Percentiles rank a stretch among this genome's conserved stretches.
Conservation (phyloP, 1,284 basidiomycete species). For the Malassezia equina region DNA sequence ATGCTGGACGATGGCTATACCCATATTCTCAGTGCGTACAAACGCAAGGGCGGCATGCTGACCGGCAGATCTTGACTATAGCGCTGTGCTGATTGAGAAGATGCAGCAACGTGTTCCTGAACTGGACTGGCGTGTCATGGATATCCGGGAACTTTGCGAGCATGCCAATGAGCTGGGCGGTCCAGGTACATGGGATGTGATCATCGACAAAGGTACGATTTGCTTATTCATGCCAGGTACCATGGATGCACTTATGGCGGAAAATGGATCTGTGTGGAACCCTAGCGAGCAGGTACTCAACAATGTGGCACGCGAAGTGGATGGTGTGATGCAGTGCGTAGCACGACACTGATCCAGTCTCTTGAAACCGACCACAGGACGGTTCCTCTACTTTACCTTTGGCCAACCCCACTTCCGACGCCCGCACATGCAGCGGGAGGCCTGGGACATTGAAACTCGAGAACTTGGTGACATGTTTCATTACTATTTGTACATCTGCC, state of each 20-base stretch:
- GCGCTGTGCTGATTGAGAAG: slow-evolving; percentile 23
- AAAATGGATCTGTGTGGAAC: slow-evolving; percentile 33
- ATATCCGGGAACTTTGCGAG: slow-evolving; percentile 32
- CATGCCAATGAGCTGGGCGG: slow-evolving; percentile 25
- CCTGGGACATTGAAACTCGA: slow-evolving; percentile 29
- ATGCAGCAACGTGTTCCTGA: slow-evolving; percentile 25
- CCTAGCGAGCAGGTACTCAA: slow-evolving; percentile 24
- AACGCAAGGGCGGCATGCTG: background rate
- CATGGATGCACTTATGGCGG: slow-evolving; percentile 46
- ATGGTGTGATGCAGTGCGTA: slow-evolving; percentile 30
- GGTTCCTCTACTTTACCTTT: slow-evolving; percentile 43
- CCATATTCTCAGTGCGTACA: slow-evolving; percentile 24
- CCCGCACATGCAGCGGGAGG: slow-evolving; percentile 24
- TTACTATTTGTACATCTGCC: slow-evolving; percentile 40
- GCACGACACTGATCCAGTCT: slow-evolving; percentile 5
- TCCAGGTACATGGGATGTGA: slow-evolving; percentile 25
- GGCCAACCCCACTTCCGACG: slow-evolving; percentile 39
- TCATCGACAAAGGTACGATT: slow-evolving; percentile 35
- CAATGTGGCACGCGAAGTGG: slow-evolving; percentile 26
- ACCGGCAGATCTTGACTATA: slow-evolving; percentile 16
- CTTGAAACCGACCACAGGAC: slow-evolving; percentile 24
- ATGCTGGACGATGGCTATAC: slow-evolving; percentile 33
- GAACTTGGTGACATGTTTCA: slow-evolving; percentile 38
- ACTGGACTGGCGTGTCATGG: slow-evolving; percentile 30
- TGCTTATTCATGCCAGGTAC: slow-evolving; percentile 19